These are phyloP conservation scores for Solanum chmielewskii DNA, from an alignment of 257 asterid species.

Conservation along the genomic window DNA sequence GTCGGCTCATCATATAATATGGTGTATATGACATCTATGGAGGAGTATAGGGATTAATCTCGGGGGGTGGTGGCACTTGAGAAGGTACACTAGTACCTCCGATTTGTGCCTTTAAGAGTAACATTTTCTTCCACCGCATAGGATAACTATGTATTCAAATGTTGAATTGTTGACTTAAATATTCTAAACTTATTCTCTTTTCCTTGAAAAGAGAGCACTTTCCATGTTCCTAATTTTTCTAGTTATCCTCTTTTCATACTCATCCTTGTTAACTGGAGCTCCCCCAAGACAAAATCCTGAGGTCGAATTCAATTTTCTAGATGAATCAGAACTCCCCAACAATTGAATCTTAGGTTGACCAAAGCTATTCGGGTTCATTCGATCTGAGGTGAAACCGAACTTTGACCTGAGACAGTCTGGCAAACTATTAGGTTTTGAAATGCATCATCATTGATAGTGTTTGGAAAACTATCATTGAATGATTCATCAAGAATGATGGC, in stretches of 20 bases:
- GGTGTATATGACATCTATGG: no score
- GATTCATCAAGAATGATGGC: constrained; percentile 58
- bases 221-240: no score
- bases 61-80: no score
- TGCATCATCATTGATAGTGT: background rate
- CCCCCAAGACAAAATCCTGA: background rate
- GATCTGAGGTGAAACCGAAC: background rate
- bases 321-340: background rate
- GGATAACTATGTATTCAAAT: no score
- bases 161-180: no score
- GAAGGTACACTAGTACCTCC: no score
- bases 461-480: constrained; percentile 40
- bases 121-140: no score
- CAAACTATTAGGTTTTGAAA: background rate
- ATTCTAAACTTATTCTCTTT: no score
- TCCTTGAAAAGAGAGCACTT: no score
- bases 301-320: background rate
- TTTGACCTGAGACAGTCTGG: background rate
- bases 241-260: background rate
- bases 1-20: no score
- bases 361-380: constrained; percentile 3
- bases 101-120: no score
- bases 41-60: no score
- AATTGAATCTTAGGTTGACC: background rate
- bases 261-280: background rate